Base-by-base conservation (phyloP, 306 rosid genomes). In the Dalbergia oliveri region DNA sequence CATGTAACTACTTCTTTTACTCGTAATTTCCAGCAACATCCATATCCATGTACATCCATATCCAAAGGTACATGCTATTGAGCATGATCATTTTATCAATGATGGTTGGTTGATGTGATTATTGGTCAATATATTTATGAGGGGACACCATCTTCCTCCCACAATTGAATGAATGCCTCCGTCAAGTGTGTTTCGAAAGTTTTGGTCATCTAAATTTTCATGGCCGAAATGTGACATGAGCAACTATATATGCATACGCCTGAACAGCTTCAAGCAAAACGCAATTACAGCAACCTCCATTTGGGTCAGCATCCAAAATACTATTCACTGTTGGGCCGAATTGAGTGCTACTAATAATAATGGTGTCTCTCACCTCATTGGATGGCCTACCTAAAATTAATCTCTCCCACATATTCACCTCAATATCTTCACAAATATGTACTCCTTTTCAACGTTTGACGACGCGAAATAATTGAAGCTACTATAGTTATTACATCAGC, bases 281-380 rank as follows among this genome's bases (percentile, higher is more conserved):
- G 73, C 6, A 51, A 72, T 26, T 21, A 83, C 83, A 72, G 79
- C 70, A 73, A 80, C 56, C 76, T 82, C 87, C 83, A 79, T 67
- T 53, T 64, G 58, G 49, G 82, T 75, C 80, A 74, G 18, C 80
- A 63, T 60, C 70, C 74, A 70, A 63, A 4, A 1, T 6, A 53
- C 35, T 50, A 18, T 15, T 66, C 19, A 0, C 34, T 65, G 16
- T 51, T 21, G 4, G 33, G 77, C 58, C 72, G 1, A 78, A 57
- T 18, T 66, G 9, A 44, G 19, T 54, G 76, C 35, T 47, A 59
- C 12, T 37, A 50, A 72, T 81, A 64, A 79, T 81, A 64, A 79
- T 58, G 61, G 6, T 12, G 60, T 76, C 44, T 51, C 26, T 53
- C 53, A 47, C 58, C n/a, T 63, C 54, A 21, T 67, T 11, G 63